Evolutionary conservation across 176 grass and related monocot species (phyloP).

Genomic region (Musa itinerans): DNA sequence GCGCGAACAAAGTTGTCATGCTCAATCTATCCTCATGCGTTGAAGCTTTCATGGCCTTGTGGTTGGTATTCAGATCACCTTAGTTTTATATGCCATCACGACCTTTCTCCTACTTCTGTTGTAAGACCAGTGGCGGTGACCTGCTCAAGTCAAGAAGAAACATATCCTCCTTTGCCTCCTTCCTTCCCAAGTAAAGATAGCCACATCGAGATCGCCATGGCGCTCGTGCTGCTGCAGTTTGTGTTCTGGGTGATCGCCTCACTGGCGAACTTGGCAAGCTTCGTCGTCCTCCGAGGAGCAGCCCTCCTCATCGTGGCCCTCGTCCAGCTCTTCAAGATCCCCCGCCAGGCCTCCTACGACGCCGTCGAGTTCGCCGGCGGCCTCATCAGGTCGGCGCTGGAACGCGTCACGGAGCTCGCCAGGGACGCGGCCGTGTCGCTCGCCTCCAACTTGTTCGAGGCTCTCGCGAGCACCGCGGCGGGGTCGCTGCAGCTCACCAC

Average conservation of each 20-base stretch:
- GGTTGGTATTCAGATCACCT: too few relatives aligned
- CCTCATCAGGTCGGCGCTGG: neutral
- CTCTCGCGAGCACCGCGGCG: neutral
- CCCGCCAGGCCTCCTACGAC: neutral
- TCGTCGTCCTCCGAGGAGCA: neutral
- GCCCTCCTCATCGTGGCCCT: constrained; percentile 2
- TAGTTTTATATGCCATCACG: too few relatives aligned
- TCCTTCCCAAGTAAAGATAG: neutral
- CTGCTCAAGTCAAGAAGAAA: too few relatives aligned
- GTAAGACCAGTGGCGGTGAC: too few relatives aligned
- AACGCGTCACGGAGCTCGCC: neutral
- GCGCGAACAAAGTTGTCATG: too few relatives aligned
- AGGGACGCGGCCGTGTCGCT: neutral
- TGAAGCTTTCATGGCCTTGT: too few relatives aligned
- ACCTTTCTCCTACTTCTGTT: too few relatives aligned
- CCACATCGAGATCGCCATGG: neutral
- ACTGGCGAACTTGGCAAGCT: neutral
- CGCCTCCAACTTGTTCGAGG: neutral
- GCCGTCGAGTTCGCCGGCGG: neutral
- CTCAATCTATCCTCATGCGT: too few relatives aligned
- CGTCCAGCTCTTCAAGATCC: neutral
- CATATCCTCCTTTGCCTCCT: neutral
- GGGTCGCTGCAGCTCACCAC: constrained; percentile 3
- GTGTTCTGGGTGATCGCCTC: neutral
- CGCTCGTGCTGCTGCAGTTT: neutral